Conservation (phyloP, 495 filamentous ascomycete genomes). For the Penicillium herquei region DNA sequence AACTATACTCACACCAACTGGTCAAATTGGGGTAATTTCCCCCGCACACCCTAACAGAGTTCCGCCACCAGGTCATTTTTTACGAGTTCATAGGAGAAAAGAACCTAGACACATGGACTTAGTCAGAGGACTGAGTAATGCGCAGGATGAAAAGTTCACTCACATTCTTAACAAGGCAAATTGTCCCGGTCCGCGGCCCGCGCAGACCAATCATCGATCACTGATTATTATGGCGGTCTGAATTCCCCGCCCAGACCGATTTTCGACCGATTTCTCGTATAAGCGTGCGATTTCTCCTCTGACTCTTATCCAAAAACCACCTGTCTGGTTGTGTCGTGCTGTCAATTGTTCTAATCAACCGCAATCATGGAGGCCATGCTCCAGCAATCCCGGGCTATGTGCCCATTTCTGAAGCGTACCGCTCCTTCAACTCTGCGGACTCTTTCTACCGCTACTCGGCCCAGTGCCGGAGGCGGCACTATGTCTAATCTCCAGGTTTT, state of each 20-base stretch:
- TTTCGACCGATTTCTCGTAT: neutral
- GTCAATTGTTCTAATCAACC: neutral
- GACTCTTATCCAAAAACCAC: neutral
- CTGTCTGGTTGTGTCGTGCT: neutral
- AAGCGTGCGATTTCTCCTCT: neutral
- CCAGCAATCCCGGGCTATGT: conserved; percentile 90
- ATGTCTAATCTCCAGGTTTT: conserved; percentile 97
- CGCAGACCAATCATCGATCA: conserved; percentile 6
- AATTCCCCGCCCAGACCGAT: conserved; percentile 3
- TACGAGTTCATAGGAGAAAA: too few relatives aligned
- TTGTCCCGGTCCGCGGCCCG: conserved; percentile 1
- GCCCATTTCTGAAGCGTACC: conserved; percentile 94
- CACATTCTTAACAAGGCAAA: neutral
- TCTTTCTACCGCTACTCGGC: conserved; percentile 76
- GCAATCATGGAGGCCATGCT: conserved; percentile 83
- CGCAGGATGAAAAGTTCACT: too few relatives aligned
- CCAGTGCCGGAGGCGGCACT: conserved; percentile 72
- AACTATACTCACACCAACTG: too few relatives aligned
- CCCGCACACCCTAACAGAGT: too few relatives aligned
- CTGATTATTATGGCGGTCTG: neutral
- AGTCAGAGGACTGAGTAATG: too few relatives aligned
- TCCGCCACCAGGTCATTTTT: too few relatives aligned
- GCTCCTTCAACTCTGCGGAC: conserved; percentile 86
- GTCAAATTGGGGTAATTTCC: too few relatives aligned
- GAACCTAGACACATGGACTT: too few relatives aligned